Percentiles rank a stretch among this genome's conserved stretches.
These are phyloP conservation scores for Annulohypoxylon nitens DNA, from an alignment of 495 filamentous ascomycete genomes.

Conservation along the genomic window DNA sequence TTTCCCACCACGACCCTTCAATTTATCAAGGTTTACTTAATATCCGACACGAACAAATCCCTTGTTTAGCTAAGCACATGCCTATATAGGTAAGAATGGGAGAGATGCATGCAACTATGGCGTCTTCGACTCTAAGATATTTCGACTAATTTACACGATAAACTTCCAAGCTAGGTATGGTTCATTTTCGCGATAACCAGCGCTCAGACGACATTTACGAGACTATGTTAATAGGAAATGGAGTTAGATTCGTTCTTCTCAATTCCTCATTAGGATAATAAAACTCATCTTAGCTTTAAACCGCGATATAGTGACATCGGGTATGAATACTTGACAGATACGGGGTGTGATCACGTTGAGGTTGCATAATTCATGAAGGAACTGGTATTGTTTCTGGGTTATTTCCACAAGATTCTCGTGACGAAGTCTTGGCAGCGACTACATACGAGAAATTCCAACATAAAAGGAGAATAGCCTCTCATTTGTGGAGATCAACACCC, in stretches of 20 bases:
- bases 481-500: slow-evolving; percentile 18
- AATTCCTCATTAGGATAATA: background rate
- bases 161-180: background rate
- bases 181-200: background rate
- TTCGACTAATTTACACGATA: background rate
- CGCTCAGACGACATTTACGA: background rate
- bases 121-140: background rate
- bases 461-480: slow-evolving; percentile 12
- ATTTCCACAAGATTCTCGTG: slow-evolving; percentile 9
- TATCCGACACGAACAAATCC: background rate
- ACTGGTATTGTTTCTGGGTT: background rate
- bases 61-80: background rate
- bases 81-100: background rate
- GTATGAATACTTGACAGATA: background rate
- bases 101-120: background rate
- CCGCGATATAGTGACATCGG: background rate
- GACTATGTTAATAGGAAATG: background rate
- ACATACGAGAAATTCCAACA: slow-evolving; percentile 37
- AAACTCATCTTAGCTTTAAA: background rate
- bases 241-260: background rate
- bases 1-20: background rate
- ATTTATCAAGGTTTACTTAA: background rate
- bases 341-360: background rate
- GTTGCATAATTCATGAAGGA: slow-evolving; percentile 8
- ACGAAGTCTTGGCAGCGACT: slow-evolving; percentile 8